These are phyloP conservation scores for Hymenoscyphus repandus DNA, from an alignment of 2,329 filamentous ascomycete species.

Conservation along the genomic window DNA sequence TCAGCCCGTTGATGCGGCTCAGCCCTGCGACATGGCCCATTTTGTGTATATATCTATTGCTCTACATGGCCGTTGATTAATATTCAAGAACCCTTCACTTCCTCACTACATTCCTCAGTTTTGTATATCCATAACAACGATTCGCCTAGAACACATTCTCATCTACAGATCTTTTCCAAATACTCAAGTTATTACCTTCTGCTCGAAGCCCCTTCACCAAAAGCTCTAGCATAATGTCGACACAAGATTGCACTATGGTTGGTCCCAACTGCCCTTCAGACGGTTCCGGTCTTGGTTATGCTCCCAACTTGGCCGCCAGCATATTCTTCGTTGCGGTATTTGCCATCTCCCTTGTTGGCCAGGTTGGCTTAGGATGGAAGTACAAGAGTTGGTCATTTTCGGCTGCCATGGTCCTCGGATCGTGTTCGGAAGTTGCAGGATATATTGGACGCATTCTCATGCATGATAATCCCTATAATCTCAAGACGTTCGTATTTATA, in stretches of 20 bases:
- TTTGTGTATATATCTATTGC: too few species aligned
- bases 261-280: background rate
- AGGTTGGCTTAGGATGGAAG: constrained; percentile 32
- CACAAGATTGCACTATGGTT: background rate
- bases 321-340: constrained; percentile 48
- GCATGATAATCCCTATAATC: constrained; percentile 43
- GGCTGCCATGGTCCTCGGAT: constrained; percentile 46
- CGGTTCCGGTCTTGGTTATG: constrained; percentile 34
- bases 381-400: constrained; percentile 38
- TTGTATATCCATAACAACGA: too few species aligned
- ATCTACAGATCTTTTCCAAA: too few species aligned
- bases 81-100: too few species aligned
- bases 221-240: too few species aligned
- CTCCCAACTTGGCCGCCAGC: constrained; percentile 46
- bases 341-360: constrained; percentile 41
- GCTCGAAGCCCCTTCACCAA: too few species aligned
- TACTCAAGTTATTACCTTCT: too few species aligned
- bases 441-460: constrained; percentile 52
- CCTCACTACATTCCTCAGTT: too few species aligned
- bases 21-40: too few species aligned
- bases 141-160: too few species aligned
- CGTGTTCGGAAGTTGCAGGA: constrained; percentile 49
- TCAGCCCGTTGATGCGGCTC: too few species aligned
- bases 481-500: constrained; percentile 28
- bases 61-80: too few species aligned